Evolutionary conservation across 1,284 basidiomycete genomes (phyloP), one percentile per base, ranked within the genome.

Genomic region (Trametes pubescens): DNA sequence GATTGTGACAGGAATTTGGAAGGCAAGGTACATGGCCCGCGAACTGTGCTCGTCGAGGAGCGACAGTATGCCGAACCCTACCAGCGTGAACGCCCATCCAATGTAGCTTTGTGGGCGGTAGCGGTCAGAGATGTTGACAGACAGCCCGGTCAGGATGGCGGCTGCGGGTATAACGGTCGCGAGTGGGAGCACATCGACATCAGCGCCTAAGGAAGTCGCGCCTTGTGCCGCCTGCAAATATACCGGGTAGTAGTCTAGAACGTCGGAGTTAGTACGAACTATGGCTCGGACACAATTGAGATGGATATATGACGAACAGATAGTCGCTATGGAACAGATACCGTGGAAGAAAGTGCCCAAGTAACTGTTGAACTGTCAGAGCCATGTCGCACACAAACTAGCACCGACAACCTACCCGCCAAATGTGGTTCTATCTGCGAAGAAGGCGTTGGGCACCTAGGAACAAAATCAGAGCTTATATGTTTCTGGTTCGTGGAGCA

Each of bases 211-310:
- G 0, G 84, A 78, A 2, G 77, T 77, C 7, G 79, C 77, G 7
- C 75, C 78, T 43, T 78, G 77, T 52, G 79, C 78, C 1, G 79
- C 80, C 73, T 86, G 84, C 65, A 81, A 83, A 69, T 82, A 86
- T 0, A 79, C 77, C 2, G 78, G 76, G 26, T 62, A n/a, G 51
- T 66, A 69, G 35, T 62, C 67, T 69, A 53, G 2, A 21, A 55
- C 11, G 21, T 29, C 6, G 16, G 40, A 4, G 40, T 7, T 43
- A 22, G 13, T 21, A 14, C 0, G 24, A 16, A 16, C 1, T 57
- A 21, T 24, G 21, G n/a, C n/a, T n/a, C 26, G 7, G 22, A 35
- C 11, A 34, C 26, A 14, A 26, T n/a, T 32, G 29, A 10, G 18
- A 32, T 32, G 29, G 29, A 4, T 8, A 8, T 13, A 26, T 26